Evolutionary conservation across 2,329 filamentous ascomycete genomes (phyloP), one percentile per base, ranked within the genome.

Genomic region (Aureobasidium sp.): DNA sequence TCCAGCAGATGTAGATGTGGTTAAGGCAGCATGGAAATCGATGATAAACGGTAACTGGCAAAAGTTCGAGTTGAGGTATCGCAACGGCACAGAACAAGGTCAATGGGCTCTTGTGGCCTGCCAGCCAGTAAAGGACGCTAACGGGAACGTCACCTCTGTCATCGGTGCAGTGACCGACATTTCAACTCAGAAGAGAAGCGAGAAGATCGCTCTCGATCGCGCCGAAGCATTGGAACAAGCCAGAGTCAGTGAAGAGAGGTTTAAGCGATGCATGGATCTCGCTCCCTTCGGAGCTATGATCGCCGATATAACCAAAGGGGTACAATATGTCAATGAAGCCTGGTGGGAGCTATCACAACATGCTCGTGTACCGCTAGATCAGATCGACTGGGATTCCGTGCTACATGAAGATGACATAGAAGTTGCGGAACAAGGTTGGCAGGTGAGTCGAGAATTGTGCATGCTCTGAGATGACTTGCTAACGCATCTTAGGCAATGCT

Each of bases 151-250:
- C 44, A 61, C 49, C 14, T 54, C 53, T 6, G 42, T 69, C 8
- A 59, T 54, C 21, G 68, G 68, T 10, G 68, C 64, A 36, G 58
- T 66, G 11, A 68, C 67, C 3, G 66, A 69, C 42, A 68, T 69
- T 16, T 48, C 64, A 11, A 53, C 64, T 3, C 67, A 69, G 21
- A 68, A 66, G 61, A 58, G 62, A 10, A 64, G 60, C 41, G 59
- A 68, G 30, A 44, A 41, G 69, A 75, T 77, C 70, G 4, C 75
- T 68, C 5, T 75, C 68, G 3, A 77, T 71, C n/a, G 70, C 72
- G 30, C 68, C 65, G 2, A 75, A 72, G 63, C 71, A 70, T 47
- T 78, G 70, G 76, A 71, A 75, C 60, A 64, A 25, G 61, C 64
- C 25, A 65, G 77, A 5, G 69, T 78, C 62, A 78, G 75, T 62